Percentiles rank a stretch among this genome's conserved stretches.
These are phyloP conservation scores for Fistulinella cinereoalba DNA, from an alignment of 1,284 basidiomycete species.

Conservation along the genomic window DNA sequence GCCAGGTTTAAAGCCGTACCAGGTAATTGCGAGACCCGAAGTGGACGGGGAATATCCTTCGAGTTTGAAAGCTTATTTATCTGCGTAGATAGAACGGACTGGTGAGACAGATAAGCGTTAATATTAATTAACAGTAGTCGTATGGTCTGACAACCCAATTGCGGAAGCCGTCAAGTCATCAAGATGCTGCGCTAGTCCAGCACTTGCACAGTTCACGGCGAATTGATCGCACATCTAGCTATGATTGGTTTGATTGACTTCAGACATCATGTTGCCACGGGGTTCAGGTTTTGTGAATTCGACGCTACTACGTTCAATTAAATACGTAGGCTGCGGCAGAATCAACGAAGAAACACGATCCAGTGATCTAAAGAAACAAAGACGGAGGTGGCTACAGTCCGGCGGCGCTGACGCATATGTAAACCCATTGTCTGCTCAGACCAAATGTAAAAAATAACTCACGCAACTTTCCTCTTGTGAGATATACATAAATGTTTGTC, in stretches of 20 bases:
- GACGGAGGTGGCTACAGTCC: conserved; percentile 12
- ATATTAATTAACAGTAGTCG: conserved; percentile 6
- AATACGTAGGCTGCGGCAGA: conserved; percentile 8
- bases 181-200: neutral
- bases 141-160: neutral
- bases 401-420: conserved; percentile 16
- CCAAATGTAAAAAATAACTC: conserved; percentile 6
- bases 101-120: neutral
- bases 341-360: conserved; percentile 4
- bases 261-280: neutral
- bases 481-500: conserved; percentile 7
- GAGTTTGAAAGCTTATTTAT: conserved; percentile 19
- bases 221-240: too few species aligned
- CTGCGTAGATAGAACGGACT: conserved; percentile 4
- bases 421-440: conserved; percentile 1
- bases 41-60: conserved; percentile 5
- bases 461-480: conserved; percentile 22
- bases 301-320: conserved; percentile 12
- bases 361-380: conserved; percentile 6
- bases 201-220: neutral
- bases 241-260: too few species aligned
- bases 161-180: neutral
- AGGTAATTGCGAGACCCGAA: conserved; percentile 9
- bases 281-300: conserved; percentile 1
- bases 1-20: conserved; percentile 3